Conservation (phyloP, 2,329 filamentous ascomycete species). For the Paecilomyces sp. region DNA sequence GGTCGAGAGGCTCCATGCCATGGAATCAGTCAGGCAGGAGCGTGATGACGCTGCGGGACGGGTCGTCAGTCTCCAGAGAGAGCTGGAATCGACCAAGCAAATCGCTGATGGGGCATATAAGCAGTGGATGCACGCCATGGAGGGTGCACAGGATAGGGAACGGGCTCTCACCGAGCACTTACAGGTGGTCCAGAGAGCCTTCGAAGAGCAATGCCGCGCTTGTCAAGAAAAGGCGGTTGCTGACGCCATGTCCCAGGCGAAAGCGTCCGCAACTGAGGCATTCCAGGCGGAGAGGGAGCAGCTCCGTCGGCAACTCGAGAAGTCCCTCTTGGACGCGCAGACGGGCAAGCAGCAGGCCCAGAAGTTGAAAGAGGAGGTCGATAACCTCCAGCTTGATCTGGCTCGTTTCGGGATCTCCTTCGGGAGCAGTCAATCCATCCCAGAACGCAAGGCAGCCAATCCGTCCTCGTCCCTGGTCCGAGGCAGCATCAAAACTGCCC, state of each 20-base stretch:
- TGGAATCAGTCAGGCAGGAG: not conserved
- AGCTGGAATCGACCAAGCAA: not conserved
- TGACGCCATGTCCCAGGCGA: not conserved
- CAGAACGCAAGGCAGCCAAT: slow-evolving; percentile 8
- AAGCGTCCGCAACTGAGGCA: not conserved
- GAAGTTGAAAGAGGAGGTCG: not conserved
- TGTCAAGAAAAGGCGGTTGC: not conserved
- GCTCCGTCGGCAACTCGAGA: slow-evolving; percentile 2
- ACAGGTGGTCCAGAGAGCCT: not conserved
- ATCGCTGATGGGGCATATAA: not conserved
- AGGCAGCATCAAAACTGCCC: not conserved
- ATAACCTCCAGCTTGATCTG: slow-evolving; percentile 8
- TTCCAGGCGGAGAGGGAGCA: not conserved
- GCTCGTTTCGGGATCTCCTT: slow-evolving; percentile 1
- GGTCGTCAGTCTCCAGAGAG: not conserved
- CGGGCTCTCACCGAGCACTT: not conserved
- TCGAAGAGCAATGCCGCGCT: slow-evolving; percentile 1
- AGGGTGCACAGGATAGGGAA: not conserved
- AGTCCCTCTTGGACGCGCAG: slow-evolving; percentile 1
- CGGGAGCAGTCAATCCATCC: slow-evolving; percentile 6
- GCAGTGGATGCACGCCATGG: not conserved
- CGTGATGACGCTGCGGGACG: not conserved
- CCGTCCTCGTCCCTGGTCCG: slow-evolving; percentile 3
- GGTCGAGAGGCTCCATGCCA: not conserved
- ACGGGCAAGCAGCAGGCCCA: not conserved